These are phyloP conservation scores for Stephanodiscus minutulus DNA, from an alignment of 108 stramenopile genomes.

Conservation along the genomic window DNA sequence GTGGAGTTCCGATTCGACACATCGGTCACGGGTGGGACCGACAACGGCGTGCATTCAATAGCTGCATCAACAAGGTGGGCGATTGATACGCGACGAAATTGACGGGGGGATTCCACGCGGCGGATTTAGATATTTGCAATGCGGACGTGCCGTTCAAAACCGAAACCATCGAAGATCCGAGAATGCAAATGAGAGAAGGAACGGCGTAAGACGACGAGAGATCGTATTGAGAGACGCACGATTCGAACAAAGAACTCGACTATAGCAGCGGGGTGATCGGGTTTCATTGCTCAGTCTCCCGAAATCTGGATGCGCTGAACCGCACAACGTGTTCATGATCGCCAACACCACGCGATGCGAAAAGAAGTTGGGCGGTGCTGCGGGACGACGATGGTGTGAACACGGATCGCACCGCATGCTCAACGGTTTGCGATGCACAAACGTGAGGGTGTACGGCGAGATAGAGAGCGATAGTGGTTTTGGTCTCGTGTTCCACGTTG, in stretches of 20 bases:
- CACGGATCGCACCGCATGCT: too few relatives aligned
- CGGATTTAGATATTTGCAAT: constrained; percentile 88
- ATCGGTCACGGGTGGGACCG: constrained; percentile 60
- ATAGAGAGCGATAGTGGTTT: constrained; percentile 90
- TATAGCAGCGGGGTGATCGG: constrained; percentile 87
- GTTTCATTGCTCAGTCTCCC: constrained; percentile 75
- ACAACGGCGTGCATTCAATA: too few relatives aligned
- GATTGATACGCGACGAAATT: too few relatives aligned
- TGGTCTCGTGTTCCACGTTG: constrained; percentile 70
- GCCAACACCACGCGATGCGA: constrained; percentile 56
- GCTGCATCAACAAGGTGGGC: too few relatives aligned
- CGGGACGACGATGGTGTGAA: constrained; percentile 32
- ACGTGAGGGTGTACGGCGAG: too few relatives aligned
- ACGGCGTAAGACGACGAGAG: constrained; percentile 3
- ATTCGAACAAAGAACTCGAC: constrained; percentile 74
- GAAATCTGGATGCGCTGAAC: constrained; percentile 56
- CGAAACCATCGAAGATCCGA: constrained; percentile 54
- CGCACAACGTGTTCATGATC: constrained; percentile 88
- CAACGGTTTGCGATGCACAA: too few relatives aligned
- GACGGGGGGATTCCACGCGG: constrained; percentile 49
- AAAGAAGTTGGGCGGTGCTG: constrained; percentile 65
- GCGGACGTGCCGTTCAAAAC: constrained; percentile 88
- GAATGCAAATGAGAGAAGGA: not conserved
- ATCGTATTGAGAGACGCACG: constrained; percentile 45
- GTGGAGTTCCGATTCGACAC: constrained; percentile 59